phyloP scores from a whole-genome alignment of 306 rosid genomes.

The Vigna radiata region DNA sequence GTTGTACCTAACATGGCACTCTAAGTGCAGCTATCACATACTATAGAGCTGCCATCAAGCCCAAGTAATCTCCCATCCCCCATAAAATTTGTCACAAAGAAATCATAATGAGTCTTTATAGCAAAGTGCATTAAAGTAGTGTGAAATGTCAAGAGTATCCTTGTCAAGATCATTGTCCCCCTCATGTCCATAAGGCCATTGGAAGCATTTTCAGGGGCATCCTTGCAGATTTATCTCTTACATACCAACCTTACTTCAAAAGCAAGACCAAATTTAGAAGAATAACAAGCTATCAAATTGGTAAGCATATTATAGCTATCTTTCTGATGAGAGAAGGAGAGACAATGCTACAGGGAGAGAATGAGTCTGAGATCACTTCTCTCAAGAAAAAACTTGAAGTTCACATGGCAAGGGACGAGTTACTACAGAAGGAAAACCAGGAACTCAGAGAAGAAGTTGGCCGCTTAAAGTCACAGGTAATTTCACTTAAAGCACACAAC shows the following conservation, averaged over 20 bases:
- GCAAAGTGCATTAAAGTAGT: conserved; percentile 28
- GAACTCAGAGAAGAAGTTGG: conserved; percentile 73
- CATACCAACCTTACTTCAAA: conserved; percentile 64
- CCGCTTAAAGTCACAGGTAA: conserved; percentile 67
- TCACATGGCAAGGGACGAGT: conserved; percentile 56
- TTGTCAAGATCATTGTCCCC: conserved; percentile 33
- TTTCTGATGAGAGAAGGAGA: conserved; percentile 39
- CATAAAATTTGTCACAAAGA: conserved; percentile 47
- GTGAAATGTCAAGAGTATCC: conserved; percentile 53
- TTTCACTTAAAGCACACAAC: conserved; percentile 70
- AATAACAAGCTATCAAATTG: conserved; percentile 45
- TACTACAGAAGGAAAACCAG: conserved; percentile 75
- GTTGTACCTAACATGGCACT: conserved; percentile 66
- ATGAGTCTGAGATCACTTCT: conserved; percentile 56
- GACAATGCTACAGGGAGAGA: conserved; percentile 58
- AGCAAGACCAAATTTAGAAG: conserved; percentile 55
- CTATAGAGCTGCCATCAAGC: conserved; percentile 56
- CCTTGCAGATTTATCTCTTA: conserved; percentile 39
- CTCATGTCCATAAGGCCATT: conserved; percentile 41
- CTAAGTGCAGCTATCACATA: conserved; percentile 54
- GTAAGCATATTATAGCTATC: conserved; percentile 32
- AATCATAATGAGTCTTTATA: conserved; percentile 50
- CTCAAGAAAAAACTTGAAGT: conserved; percentile 64
- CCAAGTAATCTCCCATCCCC: conserved; percentile 61
- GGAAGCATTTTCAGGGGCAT: conserved; percentile 42